Evolutionary conservation across 768 basidiomycete species (phyloP).

Genomic region (Lactarius quietus): DNA sequence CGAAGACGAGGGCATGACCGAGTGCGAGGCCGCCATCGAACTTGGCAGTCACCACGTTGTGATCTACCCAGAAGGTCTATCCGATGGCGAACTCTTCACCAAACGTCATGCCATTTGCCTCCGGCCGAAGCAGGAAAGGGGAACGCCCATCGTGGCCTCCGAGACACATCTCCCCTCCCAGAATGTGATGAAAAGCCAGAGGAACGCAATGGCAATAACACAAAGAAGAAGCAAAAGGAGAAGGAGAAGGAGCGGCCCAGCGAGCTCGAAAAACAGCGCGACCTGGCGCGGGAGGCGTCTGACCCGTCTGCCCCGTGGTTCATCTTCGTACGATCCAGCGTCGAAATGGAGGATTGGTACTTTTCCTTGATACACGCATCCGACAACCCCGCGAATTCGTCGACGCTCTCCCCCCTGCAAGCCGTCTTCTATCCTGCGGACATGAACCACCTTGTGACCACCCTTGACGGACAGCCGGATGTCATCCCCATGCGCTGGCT

Average conservation of each 20-base stretch:
- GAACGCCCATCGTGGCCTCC: conserved; percentile 49
- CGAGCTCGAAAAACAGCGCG: conserved; percentile 33
- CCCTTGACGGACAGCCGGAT: conserved; percentile 90
- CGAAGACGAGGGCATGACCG: conserved; percentile 87
- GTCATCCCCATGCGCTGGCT: conserved; percentile 98
- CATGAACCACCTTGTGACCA: conserved; percentile 79
- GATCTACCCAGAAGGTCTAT: conserved; percentile 68
- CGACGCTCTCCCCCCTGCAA: conserved; percentile 56
- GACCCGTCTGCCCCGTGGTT: conserved; percentile 76
- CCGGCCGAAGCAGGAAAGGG: conserved; percentile 44
- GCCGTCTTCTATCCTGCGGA: conserved; percentile 69
- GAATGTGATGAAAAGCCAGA: conserved; percentile 36
- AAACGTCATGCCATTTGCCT: conserved; percentile 87
- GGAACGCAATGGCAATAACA: conserved; percentile 40
- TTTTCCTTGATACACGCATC: conserved; percentile 74
- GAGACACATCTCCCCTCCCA: conserved; percentile 43
- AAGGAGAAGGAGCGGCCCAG: conserved; percentile 32
- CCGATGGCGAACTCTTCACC: conserved; percentile 88
- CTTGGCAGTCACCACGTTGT: conserved; percentile 72
- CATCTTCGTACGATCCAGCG: conserved; percentile 83
- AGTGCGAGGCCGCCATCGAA: conserved; percentile 90
- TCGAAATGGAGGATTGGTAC: conserved; percentile 99
- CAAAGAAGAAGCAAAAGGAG: conserved; percentile 43
- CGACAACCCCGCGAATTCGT: conserved; percentile 56
- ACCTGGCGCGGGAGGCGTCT: conserved; percentile 45